Conservation (phyloP, 495 filamentous ascomycete species). For the Aspergillus campestris region DNA sequence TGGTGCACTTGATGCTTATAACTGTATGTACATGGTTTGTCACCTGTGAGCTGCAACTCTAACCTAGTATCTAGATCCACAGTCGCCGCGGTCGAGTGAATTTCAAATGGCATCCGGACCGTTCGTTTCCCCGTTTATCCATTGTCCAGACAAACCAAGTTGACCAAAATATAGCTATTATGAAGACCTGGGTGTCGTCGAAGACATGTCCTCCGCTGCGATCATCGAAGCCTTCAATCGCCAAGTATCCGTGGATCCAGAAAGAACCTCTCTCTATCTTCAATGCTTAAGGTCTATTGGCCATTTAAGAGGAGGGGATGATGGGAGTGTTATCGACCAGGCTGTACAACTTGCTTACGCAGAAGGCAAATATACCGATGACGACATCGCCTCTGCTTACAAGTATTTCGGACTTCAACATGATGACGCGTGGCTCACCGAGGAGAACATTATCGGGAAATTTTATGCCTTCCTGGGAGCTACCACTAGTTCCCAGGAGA, state of each 20-base stretch:
- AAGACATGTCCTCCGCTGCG: slow-evolving; percentile 30
- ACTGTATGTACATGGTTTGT: slow-evolving; percentile 26
- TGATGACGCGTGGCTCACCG: slow-evolving; percentile 30
- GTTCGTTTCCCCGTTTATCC: slow-evolving; percentile 14
- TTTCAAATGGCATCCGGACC: slow-evolving; percentile 32
- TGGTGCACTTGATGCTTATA: slow-evolving; percentile 37
- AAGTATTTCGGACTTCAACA: slow-evolving; percentile 40
- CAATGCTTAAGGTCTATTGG: slow-evolving; percentile 30
- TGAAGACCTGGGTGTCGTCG: slow-evolving; percentile 36
- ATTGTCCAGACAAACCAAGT: background rate
- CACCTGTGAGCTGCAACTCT: slow-evolving; percentile 3
- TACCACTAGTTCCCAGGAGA: slow-evolving; percentile 38
- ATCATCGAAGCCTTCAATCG: slow-evolving; percentile 34
- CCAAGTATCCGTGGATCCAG: slow-evolving; percentile 29
- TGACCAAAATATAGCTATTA: slow-evolving; percentile 25
- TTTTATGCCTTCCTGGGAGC: slow-evolving; percentile 46
- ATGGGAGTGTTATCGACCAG: slow-evolving; percentile 24
- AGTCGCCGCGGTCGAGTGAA: slow-evolving; percentile 16
- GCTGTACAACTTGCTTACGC: slow-evolving; percentile 32
- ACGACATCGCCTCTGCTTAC: slow-evolving; percentile 49
- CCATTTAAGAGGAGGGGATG: slow-evolving; percentile 24
- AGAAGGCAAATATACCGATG: slow-evolving; percentile 39
- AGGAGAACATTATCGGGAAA: slow-evolving; percentile 49
- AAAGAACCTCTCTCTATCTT: slow-evolving; percentile 23
- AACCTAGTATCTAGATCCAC: slow-evolving; percentile 20